These are phyloP conservation scores for Diphasiastrum complanatum DNA, from an alignment of 83 land plant genomes.

Conservation along the genomic window DNA sequence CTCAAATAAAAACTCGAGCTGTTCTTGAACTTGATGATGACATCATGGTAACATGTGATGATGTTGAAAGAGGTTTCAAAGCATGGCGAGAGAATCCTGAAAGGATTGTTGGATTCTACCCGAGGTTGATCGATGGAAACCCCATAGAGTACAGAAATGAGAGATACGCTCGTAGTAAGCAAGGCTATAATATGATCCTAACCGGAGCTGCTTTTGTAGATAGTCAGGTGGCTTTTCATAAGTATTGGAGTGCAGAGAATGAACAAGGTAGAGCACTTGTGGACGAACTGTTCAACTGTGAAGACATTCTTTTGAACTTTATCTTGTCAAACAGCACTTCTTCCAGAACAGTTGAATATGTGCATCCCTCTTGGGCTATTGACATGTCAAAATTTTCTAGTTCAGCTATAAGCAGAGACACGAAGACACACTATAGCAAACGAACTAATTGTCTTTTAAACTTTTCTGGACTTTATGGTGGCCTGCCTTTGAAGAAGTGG, in stretches of 20 bases:
- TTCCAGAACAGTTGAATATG: slow-evolving; percentile 62
- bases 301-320: slow-evolving; percentile 81
- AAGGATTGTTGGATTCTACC: slow-evolving; percentile 76
- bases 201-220: slow-evolving; percentile 94
- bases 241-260: slow-evolving; percentile 70
- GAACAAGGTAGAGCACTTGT: slow-evolving; percentile 52
- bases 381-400: slow-evolving; percentile 84
- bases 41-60: slow-evolving; percentile 93
- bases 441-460: slow-evolving; percentile 55
- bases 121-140: slow-evolving; percentile 60
- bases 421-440: slow-evolving; percentile 39
- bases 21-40: slow-evolving; percentile 96
- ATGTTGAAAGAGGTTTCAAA: slow-evolving; percentile 74
- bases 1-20: slow-evolving; percentile 60
- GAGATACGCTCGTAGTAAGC: slow-evolving; percentile 52
- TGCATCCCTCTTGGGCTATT: slow-evolving; percentile 79
- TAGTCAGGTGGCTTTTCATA: slow-evolving; percentile 50
- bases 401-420: slow-evolving; percentile 75
- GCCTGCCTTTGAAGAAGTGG: slow-evolving; percentile 45
- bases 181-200: slow-evolving; percentile 78
- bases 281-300: slow-evolving; percentile 65
- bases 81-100: slow-evolving; percentile 85
- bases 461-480: slow-evolving; percentile 61
- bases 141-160: slow-evolving; percentile 69
- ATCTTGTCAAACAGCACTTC: slow-evolving; percentile 65